These are phyloP conservation scores for Trypanosomatidae sp. DNA, from an alignment of 208 protist genomes.

Conservation along the genomic window DNA sequence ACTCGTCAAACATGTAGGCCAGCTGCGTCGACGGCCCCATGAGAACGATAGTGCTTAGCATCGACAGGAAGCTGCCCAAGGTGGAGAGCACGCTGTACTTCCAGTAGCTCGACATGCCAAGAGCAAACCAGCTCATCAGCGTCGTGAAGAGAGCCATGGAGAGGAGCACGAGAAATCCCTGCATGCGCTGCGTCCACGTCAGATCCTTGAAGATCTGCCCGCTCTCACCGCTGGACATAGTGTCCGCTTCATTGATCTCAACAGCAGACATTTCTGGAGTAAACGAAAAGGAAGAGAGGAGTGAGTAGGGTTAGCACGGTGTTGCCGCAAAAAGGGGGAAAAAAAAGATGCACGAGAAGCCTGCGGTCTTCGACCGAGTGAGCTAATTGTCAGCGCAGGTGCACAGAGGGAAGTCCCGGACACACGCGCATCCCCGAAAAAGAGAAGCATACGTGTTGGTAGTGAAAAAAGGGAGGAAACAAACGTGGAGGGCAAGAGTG, in stretches of 20 bases:
- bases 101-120: slow-evolving; percentile 75
- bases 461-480: no score
- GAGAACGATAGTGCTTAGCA: slow-evolving; percentile 76
- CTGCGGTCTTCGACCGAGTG: no score
- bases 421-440: no score
- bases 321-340: no score
- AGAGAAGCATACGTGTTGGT: no score
- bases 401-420: no score
- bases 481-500: no score
- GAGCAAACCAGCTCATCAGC: slow-evolving; percentile 82
- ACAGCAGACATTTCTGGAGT: slow-evolving; percentile 16
- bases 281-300: neutral
- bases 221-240: slow-evolving; percentile 31
- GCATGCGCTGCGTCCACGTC: slow-evolving; percentile 75
- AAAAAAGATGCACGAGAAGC: no score
- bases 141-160: slow-evolving; percentile 75
- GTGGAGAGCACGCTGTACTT: slow-evolving; percentile 83
- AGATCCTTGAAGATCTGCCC: slow-evolving; percentile 72
- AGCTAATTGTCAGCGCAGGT: no score
- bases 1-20: slow-evolving; percentile 91
- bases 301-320: neutral
- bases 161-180: slow-evolving; percentile 80
- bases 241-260: slow-evolving; percentile 31
- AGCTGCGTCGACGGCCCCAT: slow-evolving; percentile 87
- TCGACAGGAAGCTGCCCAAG: slow-evolving; percentile 78